phyloP scores from a whole-genome alignment of 225 moss, liverwort and hornwort genomes.

The Anthoceros angustus region DNA sequence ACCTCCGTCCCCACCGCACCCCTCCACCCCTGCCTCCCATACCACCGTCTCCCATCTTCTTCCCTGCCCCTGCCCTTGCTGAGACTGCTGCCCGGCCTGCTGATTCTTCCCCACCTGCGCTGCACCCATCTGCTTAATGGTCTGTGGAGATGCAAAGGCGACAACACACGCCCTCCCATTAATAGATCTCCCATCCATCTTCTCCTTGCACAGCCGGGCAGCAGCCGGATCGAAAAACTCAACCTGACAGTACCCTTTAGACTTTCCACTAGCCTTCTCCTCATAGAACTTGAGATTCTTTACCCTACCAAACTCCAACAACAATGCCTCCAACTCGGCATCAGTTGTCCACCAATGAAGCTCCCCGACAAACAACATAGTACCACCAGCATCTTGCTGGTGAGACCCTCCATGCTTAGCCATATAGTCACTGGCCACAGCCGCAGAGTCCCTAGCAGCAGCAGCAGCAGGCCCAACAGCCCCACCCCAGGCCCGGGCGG shows the following conservation, averaged over 20 bases:
- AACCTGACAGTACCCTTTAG: conserved; percentile 96
- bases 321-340: conserved; percentile 80
- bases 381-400: conserved; percentile 55
- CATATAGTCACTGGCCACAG: conserved; percentile 28
- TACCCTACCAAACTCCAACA: conserved; percentile 78
- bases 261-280: conserved; percentile 96
- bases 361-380: conserved; percentile 97
- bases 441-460: conserved; percentile 13
- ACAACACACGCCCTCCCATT: conserved; percentile 78
- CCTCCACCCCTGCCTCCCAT: conserved; percentile 23
- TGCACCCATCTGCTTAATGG: conserved; percentile 97
- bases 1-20: conserved; percentile 47
- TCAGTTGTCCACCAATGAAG: conserved; percentile 99
- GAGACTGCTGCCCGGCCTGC: conserved; percentile 32
- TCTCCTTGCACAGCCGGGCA: conserved; percentile 86
- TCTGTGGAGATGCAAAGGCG: conserved; percentile 89
- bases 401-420: conserved; percentile 48
- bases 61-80: conserved; percentile 28
- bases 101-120: conserved; percentile 91
- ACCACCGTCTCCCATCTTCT: conserved; percentile 40
- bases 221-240: conserved; percentile 78
- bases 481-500: conserved; percentile 16
- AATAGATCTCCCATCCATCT: conserved; percentile 88
- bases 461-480: conserved; percentile 14
- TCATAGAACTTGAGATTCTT: conserved; percentile 96